Conservation (phyloP, 345 rosid genomes). For the Firmiana major region DNA sequence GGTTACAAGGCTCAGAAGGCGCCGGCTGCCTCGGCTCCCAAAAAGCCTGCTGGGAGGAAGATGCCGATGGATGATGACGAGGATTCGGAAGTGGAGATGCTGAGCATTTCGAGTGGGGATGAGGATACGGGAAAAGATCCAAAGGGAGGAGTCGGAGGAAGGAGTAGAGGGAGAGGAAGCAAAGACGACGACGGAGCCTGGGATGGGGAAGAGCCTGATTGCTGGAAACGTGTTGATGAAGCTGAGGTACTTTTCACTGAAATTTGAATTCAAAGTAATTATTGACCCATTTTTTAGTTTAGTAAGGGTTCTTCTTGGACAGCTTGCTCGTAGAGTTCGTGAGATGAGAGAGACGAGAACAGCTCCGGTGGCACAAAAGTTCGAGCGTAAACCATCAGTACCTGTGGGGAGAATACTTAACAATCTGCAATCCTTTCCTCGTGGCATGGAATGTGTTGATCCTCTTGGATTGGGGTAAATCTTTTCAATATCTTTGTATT, state of each 20-base stretch:
- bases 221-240: conserved; percentile 92
- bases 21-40: conserved; percentile 21
- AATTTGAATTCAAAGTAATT: neutral
- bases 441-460: conserved; percentile 95
- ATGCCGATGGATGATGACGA: conserved; percentile 65
- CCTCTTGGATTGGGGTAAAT: conserved; percentile 89
- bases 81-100: conserved; percentile 96
- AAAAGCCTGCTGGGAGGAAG: conserved; percentile 34
- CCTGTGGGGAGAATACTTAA: conserved; percentile 40
- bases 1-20: conserved; percentile 24
- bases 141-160: conserved; percentile 26
- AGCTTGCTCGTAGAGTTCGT: conserved; percentile 94
- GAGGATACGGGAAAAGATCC: conserved; percentile 62
- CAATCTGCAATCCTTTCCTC: conserved; percentile 76
- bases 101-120: conserved; percentile 96
- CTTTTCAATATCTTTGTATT: conserved; percentile 2
- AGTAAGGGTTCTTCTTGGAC: conserved; percentile 13
- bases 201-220: conserved; percentile 94
- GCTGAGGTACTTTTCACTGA: conserved; percentile 50
- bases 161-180: conserved; percentile 33
- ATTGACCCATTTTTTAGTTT: neutral
- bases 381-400: conserved; percentile 54
- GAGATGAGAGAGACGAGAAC: conserved; percentile 92
- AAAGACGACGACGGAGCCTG: conserved; percentile 64
- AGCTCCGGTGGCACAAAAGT: conserved; percentile 70